These are phyloP conservation scores for Teratosphaeria gauchensis DNA, from an alignment of 2,329 filamentous ascomycete genomes.

Conservation along the genomic window DNA sequence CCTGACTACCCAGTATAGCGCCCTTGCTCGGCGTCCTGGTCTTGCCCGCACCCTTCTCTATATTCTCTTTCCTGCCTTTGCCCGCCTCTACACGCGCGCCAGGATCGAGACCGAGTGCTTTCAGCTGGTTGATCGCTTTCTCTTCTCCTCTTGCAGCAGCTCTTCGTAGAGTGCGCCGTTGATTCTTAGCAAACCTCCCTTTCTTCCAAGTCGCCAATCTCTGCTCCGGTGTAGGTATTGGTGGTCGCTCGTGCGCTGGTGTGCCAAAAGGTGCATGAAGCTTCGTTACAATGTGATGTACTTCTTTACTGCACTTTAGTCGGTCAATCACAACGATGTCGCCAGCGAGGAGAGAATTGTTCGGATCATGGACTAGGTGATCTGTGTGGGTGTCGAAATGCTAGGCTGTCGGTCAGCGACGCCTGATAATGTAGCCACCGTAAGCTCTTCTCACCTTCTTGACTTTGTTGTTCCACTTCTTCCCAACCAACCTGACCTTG, in stretches of 20 bases:
- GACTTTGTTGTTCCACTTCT: constrained; percentile 62
- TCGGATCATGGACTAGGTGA: constrained; percentile 70
- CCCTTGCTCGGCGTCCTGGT: constrained; percentile 11
- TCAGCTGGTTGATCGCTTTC: constrained; percentile 18
- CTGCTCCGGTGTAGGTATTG: constrained; percentile 56
- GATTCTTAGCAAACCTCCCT: constrained; percentile 49
- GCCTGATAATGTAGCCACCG: not conserved
- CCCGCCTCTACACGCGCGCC: constrained; percentile 19
- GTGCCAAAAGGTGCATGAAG: constrained; percentile 64
- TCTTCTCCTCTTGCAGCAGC: constrained; percentile 22
- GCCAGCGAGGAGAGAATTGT: constrained; percentile 60
- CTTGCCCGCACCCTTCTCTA: constrained; percentile 15
- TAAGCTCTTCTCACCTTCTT: constrained; percentile 50
- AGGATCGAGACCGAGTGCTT: constrained; percentile 18
- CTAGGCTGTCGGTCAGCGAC: constrained; percentile 28
- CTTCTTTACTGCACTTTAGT: constrained; percentile 55
- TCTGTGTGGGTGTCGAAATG: constrained; percentile 55
- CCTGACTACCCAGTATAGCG: constrained; percentile 20
- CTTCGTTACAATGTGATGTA: constrained; percentile 63
- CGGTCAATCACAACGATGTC: constrained; percentile 66
- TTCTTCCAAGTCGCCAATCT: constrained; percentile 45
- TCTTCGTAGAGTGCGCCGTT: constrained; percentile 24
- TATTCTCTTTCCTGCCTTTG: constrained; percentile 18
- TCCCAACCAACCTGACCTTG: constrained; percentile 62
- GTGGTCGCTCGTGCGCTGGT: constrained; percentile 53